These are phyloP conservation scores for Desmodesmus armatus DNA, from an alignment of 139 green algal species.

Conservation along the genomic window DNA sequence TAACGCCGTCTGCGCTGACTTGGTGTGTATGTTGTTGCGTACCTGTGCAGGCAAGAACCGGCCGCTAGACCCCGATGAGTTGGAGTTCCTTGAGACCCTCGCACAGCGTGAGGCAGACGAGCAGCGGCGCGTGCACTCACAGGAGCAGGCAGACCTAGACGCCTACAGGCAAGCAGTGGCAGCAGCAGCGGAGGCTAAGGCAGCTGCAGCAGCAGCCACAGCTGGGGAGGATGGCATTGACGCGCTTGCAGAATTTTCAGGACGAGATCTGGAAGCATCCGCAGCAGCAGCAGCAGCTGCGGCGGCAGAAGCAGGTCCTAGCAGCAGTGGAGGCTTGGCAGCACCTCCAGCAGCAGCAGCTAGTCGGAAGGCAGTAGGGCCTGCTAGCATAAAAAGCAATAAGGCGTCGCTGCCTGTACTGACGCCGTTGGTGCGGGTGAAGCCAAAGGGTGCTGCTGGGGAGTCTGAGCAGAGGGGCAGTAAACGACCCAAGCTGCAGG, in stretches of 20 bases:
- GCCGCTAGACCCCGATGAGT: slow-evolving; percentile 86
- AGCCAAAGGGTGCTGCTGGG: slow-evolving; percentile 6
- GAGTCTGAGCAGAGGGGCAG: not conserved
- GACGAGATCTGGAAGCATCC: slow-evolving; percentile 41
- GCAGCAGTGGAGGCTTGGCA: not conserved
- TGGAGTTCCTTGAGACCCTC: slow-evolving; percentile 78
- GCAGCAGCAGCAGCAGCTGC: slow-evolving; percentile 8
- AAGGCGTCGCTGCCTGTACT: slow-evolving; percentile 17
- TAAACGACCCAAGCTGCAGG: not conserved
- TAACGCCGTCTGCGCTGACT: not conserved
- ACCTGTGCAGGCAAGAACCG: slow-evolving; percentile 81
- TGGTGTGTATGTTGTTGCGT: slow-evolving; percentile 2
- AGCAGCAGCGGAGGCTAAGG: slow-evolving; percentile 23
- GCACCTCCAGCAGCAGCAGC: not conserved
- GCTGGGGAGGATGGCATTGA: too few species aligned
- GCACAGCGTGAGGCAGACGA: slow-evolving; percentile 48
- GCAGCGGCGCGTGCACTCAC: slow-evolving; percentile 26
- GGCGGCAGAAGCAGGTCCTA: not conserved
- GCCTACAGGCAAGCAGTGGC: slow-evolving; percentile 51
- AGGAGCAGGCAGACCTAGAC: slow-evolving; percentile 71
- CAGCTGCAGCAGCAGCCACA: slow-evolving; percentile 39
- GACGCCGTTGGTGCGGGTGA: slow-evolving; percentile 18
- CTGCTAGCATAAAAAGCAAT: not conserved
- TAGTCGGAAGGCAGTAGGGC: not conserved
- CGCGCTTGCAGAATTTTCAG: slow-evolving; percentile 42